phyloP scores from a whole-genome alignment of 768 basidiomycete species.

The Hygrophoropsis aurantiaca region DNA sequence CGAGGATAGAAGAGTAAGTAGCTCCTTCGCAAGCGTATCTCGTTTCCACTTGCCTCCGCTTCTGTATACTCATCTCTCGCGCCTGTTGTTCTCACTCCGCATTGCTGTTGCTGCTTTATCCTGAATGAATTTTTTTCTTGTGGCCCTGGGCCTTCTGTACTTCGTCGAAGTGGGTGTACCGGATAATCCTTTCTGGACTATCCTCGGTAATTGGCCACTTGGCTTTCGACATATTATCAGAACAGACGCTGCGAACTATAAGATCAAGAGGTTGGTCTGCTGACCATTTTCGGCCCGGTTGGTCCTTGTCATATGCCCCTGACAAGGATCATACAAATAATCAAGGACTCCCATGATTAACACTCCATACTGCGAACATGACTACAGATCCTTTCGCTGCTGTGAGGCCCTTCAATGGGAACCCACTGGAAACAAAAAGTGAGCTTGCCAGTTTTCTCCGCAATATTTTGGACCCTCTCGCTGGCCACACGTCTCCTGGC shows the following conservation, averaged over 20 bases:
- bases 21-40: no score
- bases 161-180: background rate
- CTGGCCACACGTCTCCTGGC: constrained; percentile 67
- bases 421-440: constrained; percentile 59
- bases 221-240: background rate
- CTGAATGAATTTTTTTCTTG: background rate
- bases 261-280: background rate
- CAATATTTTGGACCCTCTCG: constrained; percentile 65
- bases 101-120: background rate
- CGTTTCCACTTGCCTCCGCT: no score
- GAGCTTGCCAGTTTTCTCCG: constrained; percentile 59
- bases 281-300: background rate
- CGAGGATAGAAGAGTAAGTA: no score
- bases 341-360: no score
- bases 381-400: constrained; percentile 30
- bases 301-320: no score
- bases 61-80: background rate
- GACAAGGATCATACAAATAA: no score
- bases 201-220: no score
- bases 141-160: no score
- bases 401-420: constrained; percentile 49
- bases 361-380: constrained; percentile 1
- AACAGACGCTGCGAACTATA: background rate
- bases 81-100: background rate
- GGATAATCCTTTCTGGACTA: no score